Percentiles rank a stretch among this genome's conserved stretches.
Conservation (phyloP, 2,329 filamentous ascomycete species). For the Colletotrichum cereale region DNA sequence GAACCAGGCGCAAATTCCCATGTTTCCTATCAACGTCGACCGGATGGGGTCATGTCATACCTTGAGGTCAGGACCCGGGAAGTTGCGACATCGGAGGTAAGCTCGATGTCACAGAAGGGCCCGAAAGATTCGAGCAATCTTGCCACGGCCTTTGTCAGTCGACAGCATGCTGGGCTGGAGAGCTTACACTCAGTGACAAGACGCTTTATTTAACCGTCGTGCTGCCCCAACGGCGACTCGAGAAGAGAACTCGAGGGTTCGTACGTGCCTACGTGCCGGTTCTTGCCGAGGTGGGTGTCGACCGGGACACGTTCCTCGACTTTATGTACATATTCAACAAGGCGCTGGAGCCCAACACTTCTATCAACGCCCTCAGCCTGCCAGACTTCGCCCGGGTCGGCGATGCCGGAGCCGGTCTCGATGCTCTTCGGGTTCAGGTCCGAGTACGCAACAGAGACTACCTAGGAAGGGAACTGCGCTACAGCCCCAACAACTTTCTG, state of each 20-base stretch:
- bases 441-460: constrained; percentile 55
- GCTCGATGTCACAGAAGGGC: background rate
- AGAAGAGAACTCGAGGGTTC: constrained; percentile 62
- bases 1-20: fast-evolving
- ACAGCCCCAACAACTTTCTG: constrained; percentile 65
- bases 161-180: background rate
- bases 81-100: background rate
- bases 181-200: fast-evolving
- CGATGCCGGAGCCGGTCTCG: constrained; percentile 55
- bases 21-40: background rate
- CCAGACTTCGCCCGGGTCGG: constrained; percentile 54
- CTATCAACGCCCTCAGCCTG: constrained; percentile 56
- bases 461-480: constrained; percentile 55
- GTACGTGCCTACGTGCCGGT: constrained; percentile 65
- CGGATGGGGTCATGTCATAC: background rate
- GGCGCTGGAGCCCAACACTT: constrained; percentile 50
- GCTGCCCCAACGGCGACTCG: constrained; percentile 64
- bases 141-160: constrained; percentile 15
- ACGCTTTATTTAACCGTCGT: constrained; percentile 60
- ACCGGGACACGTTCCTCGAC: constrained; percentile 60
- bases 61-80: background rate
- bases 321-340: constrained; percentile 63
- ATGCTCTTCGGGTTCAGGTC: constrained; percentile 58
- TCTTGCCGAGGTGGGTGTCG: constrained; percentile 59
- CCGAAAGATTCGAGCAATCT: background rate